A percentile compares a stretch with the other conserved stretches of the same genome.
Conservation (phyloP, 345 rosid species). For the Lepidium didymum region DNA sequence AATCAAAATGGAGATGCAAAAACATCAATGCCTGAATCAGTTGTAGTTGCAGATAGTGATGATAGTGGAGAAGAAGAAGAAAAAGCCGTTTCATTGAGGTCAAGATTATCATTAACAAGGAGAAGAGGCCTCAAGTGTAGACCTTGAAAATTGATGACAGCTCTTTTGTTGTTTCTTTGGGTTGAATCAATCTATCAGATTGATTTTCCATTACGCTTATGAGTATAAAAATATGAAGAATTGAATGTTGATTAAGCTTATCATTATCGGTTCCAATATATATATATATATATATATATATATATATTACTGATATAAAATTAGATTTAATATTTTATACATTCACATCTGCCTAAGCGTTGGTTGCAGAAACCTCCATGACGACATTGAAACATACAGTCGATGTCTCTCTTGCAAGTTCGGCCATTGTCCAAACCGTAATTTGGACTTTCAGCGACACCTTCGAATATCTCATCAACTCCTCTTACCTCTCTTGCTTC, state of each 20-base stretch:
- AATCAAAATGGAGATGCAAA: conserved; percentile 7
- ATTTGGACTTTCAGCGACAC: not conserved
- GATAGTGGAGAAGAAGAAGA: conserved; percentile 59
- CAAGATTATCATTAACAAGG: conserved; percentile 30
- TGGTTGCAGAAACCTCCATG: not conserved
- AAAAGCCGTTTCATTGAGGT: conserved; percentile 18
- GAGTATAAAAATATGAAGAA: not conserved
- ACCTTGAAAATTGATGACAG: not conserved
- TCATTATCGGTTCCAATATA: too few species aligned
- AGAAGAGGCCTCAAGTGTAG: conserved; percentile 21
- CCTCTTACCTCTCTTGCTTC: not conserved
- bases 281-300: too few species aligned
- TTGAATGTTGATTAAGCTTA: too few species aligned
- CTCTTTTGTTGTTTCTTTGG: not conserved
- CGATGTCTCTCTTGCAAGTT: not conserved
- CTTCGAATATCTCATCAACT: not conserved
- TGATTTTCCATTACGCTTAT: not conserved
- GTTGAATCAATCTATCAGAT: not conserved
- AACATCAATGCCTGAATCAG: conserved; percentile 32
- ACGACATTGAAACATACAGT: not conserved
- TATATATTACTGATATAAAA: too few species aligned
- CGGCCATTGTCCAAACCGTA: not conserved
- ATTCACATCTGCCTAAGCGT: not conserved
- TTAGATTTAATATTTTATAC: not conserved
- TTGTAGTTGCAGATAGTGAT: conserved; percentile 70